Evolutionary conservation across 208 protist species (phyloP).

Genomic region (Naegleria lovaniensis): DNA sequence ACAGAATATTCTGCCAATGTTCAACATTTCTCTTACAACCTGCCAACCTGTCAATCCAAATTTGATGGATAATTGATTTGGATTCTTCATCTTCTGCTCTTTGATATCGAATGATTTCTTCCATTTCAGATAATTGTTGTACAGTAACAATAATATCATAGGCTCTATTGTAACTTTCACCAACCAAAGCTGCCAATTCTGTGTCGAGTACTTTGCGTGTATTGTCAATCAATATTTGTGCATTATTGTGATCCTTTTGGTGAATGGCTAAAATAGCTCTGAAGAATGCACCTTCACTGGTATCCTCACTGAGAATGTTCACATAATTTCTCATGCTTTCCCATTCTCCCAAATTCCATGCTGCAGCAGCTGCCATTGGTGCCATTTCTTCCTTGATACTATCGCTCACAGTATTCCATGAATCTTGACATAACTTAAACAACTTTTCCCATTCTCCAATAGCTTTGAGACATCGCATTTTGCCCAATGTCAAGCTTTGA

Average conservation of each 20-base stretch:
- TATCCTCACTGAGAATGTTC: slow-evolving; percentile 70
- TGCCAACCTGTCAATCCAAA: slow-evolving; percentile 77
- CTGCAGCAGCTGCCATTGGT: slow-evolving; percentile 81
- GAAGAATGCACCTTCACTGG: slow-evolving; percentile 71
- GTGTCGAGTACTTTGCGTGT: slow-evolving; percentile 58
- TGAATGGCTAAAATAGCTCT: slow-evolving; percentile 20
- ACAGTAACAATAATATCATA: slow-evolving; percentile 91
- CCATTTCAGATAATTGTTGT: slow-evolving; percentile 96
- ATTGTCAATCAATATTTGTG: slow-evolving; percentile 50
- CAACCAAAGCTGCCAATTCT: slow-evolving; percentile 70
- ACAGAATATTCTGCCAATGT: slow-evolving; percentile 92
- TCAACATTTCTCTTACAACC: slow-evolving; percentile 80
- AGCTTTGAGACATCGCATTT: slow-evolving; percentile 92
- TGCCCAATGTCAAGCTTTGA: slow-evolving; percentile 54
- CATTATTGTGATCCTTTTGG: slow-evolving; percentile 29
- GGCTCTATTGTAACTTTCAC: slow-evolving; percentile 95
- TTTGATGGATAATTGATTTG: slow-evolving; percentile 42
- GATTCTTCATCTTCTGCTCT: slow-evolving; percentile 61
- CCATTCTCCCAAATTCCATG: slow-evolving; percentile 87
- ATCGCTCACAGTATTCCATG: slow-evolving; percentile 47
- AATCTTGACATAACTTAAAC: slow-evolving; percentile 63
- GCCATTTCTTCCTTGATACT: slow-evolving; percentile 64
- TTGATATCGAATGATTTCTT: slow-evolving; percentile 93
- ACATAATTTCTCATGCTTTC: slow-evolving; percentile 83
- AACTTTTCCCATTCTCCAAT: slow-evolving; percentile 85